These are phyloP conservation scores for Cladosporium sp. DNA, from an alignment of 2,329 filamentous ascomycete species.

Conservation along the genomic window DNA sequence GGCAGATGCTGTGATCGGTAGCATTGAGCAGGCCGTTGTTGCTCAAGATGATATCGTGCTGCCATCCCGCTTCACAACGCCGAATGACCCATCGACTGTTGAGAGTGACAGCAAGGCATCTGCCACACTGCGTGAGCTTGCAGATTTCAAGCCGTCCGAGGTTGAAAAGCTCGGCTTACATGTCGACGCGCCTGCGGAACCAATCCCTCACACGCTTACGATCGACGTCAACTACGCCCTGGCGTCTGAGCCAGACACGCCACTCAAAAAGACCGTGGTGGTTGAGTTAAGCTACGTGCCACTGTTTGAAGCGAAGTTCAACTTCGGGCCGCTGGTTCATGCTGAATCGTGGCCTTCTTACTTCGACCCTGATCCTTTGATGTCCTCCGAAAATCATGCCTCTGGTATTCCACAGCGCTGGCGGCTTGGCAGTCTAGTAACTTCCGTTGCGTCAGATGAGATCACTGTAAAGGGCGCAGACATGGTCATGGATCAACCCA, in stretches of 20 bases:
- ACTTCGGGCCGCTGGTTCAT: slow-evolving; percentile 78
- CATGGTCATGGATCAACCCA: slow-evolving; percentile 62
- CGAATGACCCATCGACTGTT: not conserved
- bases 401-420: slow-evolving; percentile 78
- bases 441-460: slow-evolving; percentile 72
- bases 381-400: slow-evolving; percentile 37
- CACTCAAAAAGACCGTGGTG: slow-evolving; percentile 71
- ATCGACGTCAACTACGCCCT: slow-evolving; percentile 78
- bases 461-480: slow-evolving; percentile 65
- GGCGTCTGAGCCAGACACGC: slow-evolving; percentile 75
- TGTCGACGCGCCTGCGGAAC: slow-evolving; percentile 45
- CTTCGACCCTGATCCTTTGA: slow-evolving; percentile 58
- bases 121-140: not conserved
- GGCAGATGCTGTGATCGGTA: slow-evolving; percentile 73
- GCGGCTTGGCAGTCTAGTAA: slow-evolving; percentile 70
- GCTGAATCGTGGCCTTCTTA: slow-evolving; percentile 81
- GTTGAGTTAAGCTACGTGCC: slow-evolving; percentile 65
- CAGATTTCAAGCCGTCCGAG: not conserved
- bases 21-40: slow-evolving; percentile 48
- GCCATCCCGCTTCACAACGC: slow-evolving; percentile 5
- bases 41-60: slow-evolving; percentile 24
- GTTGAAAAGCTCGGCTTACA: slow-evolving; percentile 18
- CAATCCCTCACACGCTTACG: slow-evolving; percentile 67
- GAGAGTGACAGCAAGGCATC: not conserved
- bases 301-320: slow-evolving; percentile 91